Evolutionary conservation across 306 rosid genomes (phyloP).

Genomic region (Trifolium repens): DNA sequence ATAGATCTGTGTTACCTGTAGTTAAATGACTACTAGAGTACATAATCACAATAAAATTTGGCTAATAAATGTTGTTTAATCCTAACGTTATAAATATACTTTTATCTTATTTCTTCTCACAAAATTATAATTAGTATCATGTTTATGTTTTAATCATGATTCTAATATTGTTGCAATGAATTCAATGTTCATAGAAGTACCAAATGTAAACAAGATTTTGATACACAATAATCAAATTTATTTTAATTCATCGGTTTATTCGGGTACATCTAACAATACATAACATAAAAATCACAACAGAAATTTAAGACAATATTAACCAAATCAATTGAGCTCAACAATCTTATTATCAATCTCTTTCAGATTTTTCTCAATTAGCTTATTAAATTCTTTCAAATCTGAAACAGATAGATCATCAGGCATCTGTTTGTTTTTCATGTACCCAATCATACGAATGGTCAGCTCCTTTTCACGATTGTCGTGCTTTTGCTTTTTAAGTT

Average conservation of each 20-base stretch:
- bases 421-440: constrained; percentile 34
- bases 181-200: background rate
- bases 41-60: background rate
- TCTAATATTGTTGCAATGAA: background rate
- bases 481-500: constrained; percentile 10
- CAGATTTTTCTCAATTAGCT: constrained; percentile 41
- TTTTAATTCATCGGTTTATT: constrained; percentile 7
- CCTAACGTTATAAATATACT: background rate
- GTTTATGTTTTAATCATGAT: background rate
- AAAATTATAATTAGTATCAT: background rate
- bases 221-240: background rate
- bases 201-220: constrained; percentile 22
- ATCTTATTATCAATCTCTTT: constrained; percentile 34
- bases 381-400: constrained; percentile 45
- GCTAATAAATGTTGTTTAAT: background rate
- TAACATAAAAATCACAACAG: background rate
- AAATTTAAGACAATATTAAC: background rate
- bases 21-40: background rate
- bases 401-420: constrained; percentile 22
- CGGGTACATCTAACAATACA: background rate
- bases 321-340: background rate
- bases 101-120: background rate
- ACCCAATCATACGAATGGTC: constrained; percentile 33
- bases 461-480: constrained; percentile 39
- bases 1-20: too few relatives aligned